Evolutionary conservation across 2,329 filamentous ascomycete species (phyloP), one percentile per base, ranked within the genome.

Genomic region (Neonectria punicea): DNA sequence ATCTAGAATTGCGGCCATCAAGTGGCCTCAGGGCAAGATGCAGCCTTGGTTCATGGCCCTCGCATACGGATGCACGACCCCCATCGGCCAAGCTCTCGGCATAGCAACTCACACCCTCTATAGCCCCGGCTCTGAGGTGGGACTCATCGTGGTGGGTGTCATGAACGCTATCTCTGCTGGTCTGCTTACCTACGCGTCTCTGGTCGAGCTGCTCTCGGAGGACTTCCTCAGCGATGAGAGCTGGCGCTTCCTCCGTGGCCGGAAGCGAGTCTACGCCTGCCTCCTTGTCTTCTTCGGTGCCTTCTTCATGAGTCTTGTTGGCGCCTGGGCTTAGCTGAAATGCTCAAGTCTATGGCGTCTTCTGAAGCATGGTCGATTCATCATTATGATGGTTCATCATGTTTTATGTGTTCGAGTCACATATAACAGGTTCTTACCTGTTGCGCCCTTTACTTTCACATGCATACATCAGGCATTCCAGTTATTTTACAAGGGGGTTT

Each of bases 101-200:
- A 83, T 93, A 14, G 83, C 88, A 18, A 85, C 91, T n/a, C 90
- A 92, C 73, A 87, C 86, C 8, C 79, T 92, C 10, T 93, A 93
- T 77, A 89, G 89, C 70, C 91, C 91, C 4, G 82, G 85, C 58
- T 91, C 89, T 16, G 85, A 90, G 61, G 82, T 87, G 0, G 91
- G 91, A 0, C 80, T 93, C 18, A 81, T 93, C 18, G 87, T 92
- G 75, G 90, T 93, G 18, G 91, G 91, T 2, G 86, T 91, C 73
- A 93, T 92, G 82, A 93, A 93, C 75, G 90, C 90, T 28, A 89
- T 93, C 58, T 92, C 89, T 20, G 88, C 89, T 56, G 91, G 91
- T 1, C 79, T 93, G n/a, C 80, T 93, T 9, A 83, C 92, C 3
- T 93, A 92, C 76, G 91, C 91, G 0, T 90, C 90, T 0, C 80